A percentile compares a stretch with the other conserved stretches of the same genome.
These are phyloP conservation scores for Aspergillus costaricaensis DNA, from an alignment of 2,329 filamentous ascomycete species.

Conservation along the genomic window DNA sequence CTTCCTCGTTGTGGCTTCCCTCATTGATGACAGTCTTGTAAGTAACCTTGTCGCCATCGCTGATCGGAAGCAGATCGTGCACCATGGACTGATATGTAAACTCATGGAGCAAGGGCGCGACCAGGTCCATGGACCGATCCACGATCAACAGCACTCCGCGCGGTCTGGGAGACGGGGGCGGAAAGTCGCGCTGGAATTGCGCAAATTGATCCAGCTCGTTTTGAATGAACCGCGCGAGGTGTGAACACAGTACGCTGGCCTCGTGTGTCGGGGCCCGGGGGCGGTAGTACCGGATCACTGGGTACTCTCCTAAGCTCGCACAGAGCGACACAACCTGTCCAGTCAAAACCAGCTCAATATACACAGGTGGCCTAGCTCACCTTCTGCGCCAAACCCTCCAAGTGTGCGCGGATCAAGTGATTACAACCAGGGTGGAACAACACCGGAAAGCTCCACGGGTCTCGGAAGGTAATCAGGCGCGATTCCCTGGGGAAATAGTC, in stretches of 20 bases:
- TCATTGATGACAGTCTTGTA: slow-evolving; percentile 81
- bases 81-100: slow-evolving; percentile 99
- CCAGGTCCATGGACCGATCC: slow-evolving; percentile 89
- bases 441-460: slow-evolving; percentile 93
- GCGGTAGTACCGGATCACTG: slow-evolving; percentile 86
- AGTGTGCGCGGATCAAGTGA: slow-evolving; percentile 75
- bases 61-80: slow-evolving; percentile 85
- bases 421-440: slow-evolving; percentile 92
- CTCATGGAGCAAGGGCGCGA: slow-evolving; percentile 86
- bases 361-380: slow-evolving; percentile 47
- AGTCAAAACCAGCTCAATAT: slow-evolving; percentile 22
- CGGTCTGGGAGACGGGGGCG: slow-evolving; percentile 70
- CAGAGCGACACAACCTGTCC: slow-evolving; percentile 79
- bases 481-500: slow-evolving; percentile 92
- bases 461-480: slow-evolving; percentile 84
- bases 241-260: slow-evolving; percentile 80
- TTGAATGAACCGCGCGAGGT: slow-evolving; percentile 88
- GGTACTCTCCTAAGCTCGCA: slow-evolving; percentile 89
- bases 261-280: slow-evolving; percentile 77
- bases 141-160: slow-evolving; percentile 82
- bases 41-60: slow-evolving; percentile 83
- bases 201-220: slow-evolving; percentile 88
- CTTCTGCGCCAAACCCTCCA: slow-evolving; percentile 85
- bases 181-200: slow-evolving; percentile 80
- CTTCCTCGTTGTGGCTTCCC: slow-evolving; percentile 67